These are phyloP conservation scores for Zygnema circumcarinatum DNA, from an alignment of 139 green algal species.

Conservation along the genomic window DNA sequence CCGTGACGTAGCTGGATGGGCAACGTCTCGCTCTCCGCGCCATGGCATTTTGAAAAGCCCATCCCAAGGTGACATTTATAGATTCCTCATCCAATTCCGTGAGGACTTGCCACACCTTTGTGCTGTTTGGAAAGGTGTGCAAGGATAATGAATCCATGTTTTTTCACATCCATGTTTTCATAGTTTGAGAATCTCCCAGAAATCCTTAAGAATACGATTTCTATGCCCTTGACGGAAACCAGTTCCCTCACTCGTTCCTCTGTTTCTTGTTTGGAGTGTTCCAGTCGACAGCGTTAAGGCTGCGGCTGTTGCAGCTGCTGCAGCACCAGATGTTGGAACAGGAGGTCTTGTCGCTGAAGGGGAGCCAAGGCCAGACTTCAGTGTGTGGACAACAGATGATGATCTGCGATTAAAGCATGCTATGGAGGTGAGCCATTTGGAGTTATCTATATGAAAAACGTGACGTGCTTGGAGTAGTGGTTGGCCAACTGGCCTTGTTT, in stretches of 20 bases:
- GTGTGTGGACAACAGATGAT: constrained; percentile 47
- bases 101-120: background rate
- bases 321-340: constrained; percentile 38
- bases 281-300: background rate
- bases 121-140: too few species aligned
- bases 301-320: constrained; percentile 36
- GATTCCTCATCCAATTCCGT: background rate
- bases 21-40: background rate
- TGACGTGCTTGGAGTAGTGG: too few species aligned
- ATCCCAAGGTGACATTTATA: background rate
- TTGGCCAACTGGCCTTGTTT: too few species aligned
- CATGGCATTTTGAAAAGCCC: background rate
- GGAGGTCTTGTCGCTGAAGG: constrained; percentile 42
- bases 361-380: constrained; percentile 49
- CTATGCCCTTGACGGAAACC: background rate
- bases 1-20: background rate
- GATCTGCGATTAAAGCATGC: constrained; percentile 54
- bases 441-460: background rate
- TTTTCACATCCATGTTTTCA: background rate
- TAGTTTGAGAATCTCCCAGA: background rate
- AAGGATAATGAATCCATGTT: background rate
- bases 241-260: background rate
- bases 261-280: background rate
- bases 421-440: constrained; percentile 56
- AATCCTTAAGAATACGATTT: background rate